Conservation (phyloP, 2,329 filamentous ascomycete genomes). For the Xylaria arbuscula region DNA sequence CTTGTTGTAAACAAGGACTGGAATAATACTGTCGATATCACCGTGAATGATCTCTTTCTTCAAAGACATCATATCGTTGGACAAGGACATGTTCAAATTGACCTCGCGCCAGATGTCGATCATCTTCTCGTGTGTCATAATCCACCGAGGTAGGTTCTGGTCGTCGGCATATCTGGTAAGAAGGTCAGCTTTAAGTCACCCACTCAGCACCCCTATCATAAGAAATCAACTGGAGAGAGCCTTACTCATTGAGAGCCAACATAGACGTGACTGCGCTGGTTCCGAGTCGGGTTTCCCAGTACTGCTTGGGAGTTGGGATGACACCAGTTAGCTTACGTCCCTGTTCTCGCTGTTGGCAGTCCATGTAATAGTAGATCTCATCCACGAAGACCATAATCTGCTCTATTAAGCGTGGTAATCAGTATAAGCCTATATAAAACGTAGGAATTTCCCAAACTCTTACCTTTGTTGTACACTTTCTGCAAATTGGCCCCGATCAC, state of each 20-base stretch:
- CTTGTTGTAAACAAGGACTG: neutral
- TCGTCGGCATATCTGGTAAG: neutral
- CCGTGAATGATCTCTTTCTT: slow-evolving; percentile 4
- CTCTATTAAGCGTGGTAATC: neutral
- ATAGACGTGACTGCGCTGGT: neutral
- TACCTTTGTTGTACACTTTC: slow-evolving; percentile 9
- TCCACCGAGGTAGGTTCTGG: neutral
- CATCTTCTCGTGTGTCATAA: slow-evolving; percentile 5
- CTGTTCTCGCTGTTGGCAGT: slow-evolving; percentile 1
- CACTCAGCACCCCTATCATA: neutral
- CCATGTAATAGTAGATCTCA: slow-evolving; percentile 5
- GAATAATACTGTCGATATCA: slow-evolving; percentile 1
- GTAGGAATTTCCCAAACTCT: neutral
- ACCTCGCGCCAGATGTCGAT: slow-evolving; percentile 6
- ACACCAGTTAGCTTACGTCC: slow-evolving; percentile 2
- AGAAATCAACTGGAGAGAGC: neutral
- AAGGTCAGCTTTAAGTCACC: neutral
- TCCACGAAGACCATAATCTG: slow-evolving; percentile 5
- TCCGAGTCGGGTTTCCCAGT: slow-evolving; percentile 3
- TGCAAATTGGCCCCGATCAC: slow-evolving; percentile 1
- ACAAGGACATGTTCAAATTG: slow-evolving; percentile 2
- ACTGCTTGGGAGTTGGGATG: neutral
- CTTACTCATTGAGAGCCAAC: slow-evolving; percentile 3
- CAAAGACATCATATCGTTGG: slow-evolving; percentile 3
- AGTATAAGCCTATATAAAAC: neutral